Evolutionary conservation across 257 asterid genomes (phyloP).

Genomic region (Salvia rosmarinus): DNA sequence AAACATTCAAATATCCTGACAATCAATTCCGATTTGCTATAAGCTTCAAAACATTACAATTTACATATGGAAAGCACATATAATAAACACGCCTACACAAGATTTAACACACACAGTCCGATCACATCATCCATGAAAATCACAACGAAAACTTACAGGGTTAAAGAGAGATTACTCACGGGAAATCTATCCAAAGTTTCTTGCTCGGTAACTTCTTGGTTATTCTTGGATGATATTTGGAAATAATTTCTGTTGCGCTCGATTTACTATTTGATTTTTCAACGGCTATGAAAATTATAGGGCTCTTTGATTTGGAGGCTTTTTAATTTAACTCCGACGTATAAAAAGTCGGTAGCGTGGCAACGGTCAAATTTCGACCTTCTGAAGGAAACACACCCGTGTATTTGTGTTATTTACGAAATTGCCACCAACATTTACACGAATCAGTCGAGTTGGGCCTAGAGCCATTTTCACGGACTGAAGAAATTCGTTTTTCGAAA

Average conservation of each 20-base stretch:
- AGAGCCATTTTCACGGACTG: neutral
- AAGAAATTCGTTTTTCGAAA: too few species aligned
- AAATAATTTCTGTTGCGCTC: neutral
- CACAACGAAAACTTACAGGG: constrained; percentile 4
- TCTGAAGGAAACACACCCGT: constrained; percentile 14
- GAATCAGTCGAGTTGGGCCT: neutral
- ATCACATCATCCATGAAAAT: constrained; percentile 19
- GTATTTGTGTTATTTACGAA: constrained; percentile 29
- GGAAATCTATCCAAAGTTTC: constrained; percentile 8
- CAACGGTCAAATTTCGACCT: constrained; percentile 52
- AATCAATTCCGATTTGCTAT: neutral
- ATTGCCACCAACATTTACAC: constrained; percentile 22
- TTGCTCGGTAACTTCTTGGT: neutral
- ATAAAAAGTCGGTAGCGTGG: constrained; percentile 36
- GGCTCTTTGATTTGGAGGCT: constrained; percentile 31
- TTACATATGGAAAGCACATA: neutral
- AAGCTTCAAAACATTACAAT: constrained; percentile 1
- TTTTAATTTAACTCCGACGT: neutral
- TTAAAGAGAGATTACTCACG: constrained; percentile 29
- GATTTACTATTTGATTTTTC: constrained; percentile 14
- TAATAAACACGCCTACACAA: neutral
- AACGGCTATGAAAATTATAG: constrained; percentile 33
- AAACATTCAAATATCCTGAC: neutral
- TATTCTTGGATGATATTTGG: neutral
- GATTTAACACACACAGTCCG: neutral